Base-by-base conservation (phyloP, 78 protist species). In the Acrasis kona region DNA sequence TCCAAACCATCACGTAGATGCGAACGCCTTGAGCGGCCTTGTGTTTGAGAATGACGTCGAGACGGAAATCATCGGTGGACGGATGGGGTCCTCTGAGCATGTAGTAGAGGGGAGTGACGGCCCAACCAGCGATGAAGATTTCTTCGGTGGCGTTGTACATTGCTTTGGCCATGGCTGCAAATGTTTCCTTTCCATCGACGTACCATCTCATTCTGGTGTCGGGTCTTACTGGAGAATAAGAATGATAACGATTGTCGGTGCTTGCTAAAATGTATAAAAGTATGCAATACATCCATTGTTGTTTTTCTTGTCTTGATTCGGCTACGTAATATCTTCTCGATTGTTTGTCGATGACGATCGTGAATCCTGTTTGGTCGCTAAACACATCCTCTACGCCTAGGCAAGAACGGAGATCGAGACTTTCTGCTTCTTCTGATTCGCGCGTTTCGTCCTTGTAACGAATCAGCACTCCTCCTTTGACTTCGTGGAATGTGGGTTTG, bases 51-150 rank as follows among this genome's bases (percentile, higher is more conserved):
- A 50, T n/a, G 19, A 50, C 19, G 19, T 50, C 61, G 19, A 50
- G 19, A n/a, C 61, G 19, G 19, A n/a, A 50, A 50, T 50, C 61
- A 50, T n/a, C 19, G 19, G 61, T n/a, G 19, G 61, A 50, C n/a
- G n/a, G n/a, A n/a, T n/a, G n/a, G 19, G 19, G 19, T 50, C 19
- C 61, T n/a, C 61, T 19, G 19, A 50, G 19, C 19, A 50, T n/a
- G 19, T 50, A 50, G 61, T n/a, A n/a, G 19, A n/a, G 61, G 19
- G 83, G 83, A 4, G 32, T 7, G 29, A 79, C 74, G 42, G 65
- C 70, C 83, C 83, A 79, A 58, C 70, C 83, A 19, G 83, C 69
- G n/a, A 79, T 70, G 31, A 30, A 71, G 10, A 79, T 79, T 7
- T 34, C 7, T 35, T 41, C 28, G n/a, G 1, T 1, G 41, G 83